Conservation (phyloP, 345 rosid species). For the Eucalyptus guilfoylei region DNA sequence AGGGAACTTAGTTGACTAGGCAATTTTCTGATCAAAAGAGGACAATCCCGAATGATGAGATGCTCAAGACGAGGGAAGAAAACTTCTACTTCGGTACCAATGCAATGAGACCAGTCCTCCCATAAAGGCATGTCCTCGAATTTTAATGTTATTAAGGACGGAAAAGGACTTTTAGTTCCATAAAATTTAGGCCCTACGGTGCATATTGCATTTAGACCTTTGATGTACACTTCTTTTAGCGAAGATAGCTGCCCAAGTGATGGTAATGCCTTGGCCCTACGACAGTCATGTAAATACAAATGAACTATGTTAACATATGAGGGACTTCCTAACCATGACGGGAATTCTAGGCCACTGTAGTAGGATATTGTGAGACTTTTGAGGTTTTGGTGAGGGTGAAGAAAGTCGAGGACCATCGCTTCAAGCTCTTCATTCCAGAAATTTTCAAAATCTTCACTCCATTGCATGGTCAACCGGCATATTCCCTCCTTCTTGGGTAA, state of each 20-base stretch:
- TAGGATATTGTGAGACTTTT: neutral
- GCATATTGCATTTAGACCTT: neutral
- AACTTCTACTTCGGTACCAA: neutral
- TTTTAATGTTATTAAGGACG: neutral
- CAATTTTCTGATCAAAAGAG: neutral
- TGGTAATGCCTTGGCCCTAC: neutral
- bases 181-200: neutral
- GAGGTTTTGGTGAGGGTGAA: neutral
- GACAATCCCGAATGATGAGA: neutral
- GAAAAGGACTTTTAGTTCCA: neutral
- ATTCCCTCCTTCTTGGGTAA: neutral
- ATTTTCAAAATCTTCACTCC: neutral
- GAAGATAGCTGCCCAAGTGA: neutral
- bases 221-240: neutral
- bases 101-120: neutral
- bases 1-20: neutral
- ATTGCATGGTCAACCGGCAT: neutral
- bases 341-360: neutral
- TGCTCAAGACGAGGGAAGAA: neutral
- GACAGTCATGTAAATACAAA: neutral
- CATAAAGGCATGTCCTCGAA: neutral
- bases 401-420: neutral
- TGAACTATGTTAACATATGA: neutral
- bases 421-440: neutral
- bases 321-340: neutral